Percentiles rank a stretch among this genome's conserved stretches.
Evolutionary conservation across 2,329 filamentous ascomycete species (phyloP).

Genomic region (Phaeosphaeria sp.): DNA sequence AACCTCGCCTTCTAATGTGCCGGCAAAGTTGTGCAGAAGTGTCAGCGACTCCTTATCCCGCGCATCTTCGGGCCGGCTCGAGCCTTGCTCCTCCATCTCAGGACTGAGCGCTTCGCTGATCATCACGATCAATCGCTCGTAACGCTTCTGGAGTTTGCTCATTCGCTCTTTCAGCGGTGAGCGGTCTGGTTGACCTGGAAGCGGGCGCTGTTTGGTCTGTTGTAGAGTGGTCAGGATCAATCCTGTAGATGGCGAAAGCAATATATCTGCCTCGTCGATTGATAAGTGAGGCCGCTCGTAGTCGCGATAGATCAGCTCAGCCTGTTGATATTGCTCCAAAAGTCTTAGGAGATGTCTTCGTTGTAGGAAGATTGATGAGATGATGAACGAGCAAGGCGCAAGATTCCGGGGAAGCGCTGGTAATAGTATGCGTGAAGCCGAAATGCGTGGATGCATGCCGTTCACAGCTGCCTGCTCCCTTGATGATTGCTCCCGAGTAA

Average conservation of each 20-base stretch:
- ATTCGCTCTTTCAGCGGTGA: constrained; percentile 62
- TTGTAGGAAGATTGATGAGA: constrained; percentile 57
- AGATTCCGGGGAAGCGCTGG: constrained; percentile 23
- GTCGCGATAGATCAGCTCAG: constrained; percentile 67
- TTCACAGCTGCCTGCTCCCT: neutral
- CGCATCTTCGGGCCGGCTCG: constrained; percentile 34
- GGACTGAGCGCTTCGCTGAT: constrained; percentile 58
- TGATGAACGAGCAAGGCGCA: constrained; percentile 54
- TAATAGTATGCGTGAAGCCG: constrained; percentile 27
- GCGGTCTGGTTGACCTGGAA: constrained; percentile 63
- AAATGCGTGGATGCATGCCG: neutral
- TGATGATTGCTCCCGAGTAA: neutral
- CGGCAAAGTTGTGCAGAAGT: constrained; percentile 60
- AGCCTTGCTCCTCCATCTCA: constrained; percentile 30
- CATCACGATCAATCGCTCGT: constrained; percentile 72
- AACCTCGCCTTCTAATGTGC: constrained; percentile 48
- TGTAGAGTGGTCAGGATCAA: constrained; percentile 75
- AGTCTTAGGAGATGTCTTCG: constrained; percentile 57
- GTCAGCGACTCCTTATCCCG: constrained; percentile 55
- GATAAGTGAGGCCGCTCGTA: constrained; percentile 49
- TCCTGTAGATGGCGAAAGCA: constrained; percentile 71
- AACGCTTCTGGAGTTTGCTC: constrained; percentile 60
- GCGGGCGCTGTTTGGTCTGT: constrained; percentile 72
- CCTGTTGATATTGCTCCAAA: constrained; percentile 58
- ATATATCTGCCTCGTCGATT: constrained; percentile 71